These are phyloP conservation scores for Yamadazyma trypodendri DNA, from an alignment of 1,139 yeast species.

Conservation along the genomic window DNA sequence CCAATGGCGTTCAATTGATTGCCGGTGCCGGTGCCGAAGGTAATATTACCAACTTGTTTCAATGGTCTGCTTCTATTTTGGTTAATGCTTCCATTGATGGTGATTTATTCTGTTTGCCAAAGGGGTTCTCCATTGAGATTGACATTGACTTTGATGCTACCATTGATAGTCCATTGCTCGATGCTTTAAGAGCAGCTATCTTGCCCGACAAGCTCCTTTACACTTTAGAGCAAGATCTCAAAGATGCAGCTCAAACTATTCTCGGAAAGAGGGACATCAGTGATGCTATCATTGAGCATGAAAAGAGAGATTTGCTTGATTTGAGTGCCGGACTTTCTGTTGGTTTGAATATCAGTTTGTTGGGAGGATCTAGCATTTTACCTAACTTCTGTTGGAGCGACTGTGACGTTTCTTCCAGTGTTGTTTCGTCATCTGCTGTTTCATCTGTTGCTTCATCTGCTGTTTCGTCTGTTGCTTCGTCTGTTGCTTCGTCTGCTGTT, in stretches of 20 bases:
- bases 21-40: constrained; percentile 19
- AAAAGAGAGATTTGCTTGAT: constrained; percentile 15
- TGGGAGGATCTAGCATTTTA: constrained; percentile 19
- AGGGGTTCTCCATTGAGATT: constrained; percentile 24
- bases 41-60: constrained; percentile 24
- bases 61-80: constrained; percentile 27
- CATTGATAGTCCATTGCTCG: constrained; percentile 18
- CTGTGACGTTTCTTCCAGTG: constrained; percentile 12
- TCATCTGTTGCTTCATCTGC: constrained; percentile 14
- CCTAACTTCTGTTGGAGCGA: constrained; percentile 33
- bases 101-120: constrained; percentile 31
- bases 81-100: constrained; percentile 20
- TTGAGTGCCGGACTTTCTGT: constrained; percentile 7
- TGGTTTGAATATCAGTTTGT: constrained; percentile 9
- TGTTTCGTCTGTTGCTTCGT: constrained; percentile 9
- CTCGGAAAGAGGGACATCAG: constrained; percentile 14
- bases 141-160: constrained; percentile 18
- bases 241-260: constrained; percentile 6
- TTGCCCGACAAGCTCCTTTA: constrained; percentile 13
- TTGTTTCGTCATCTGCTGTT: constrained; percentile 7
- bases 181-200: constrained; percentile 15
- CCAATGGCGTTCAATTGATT: constrained; percentile 15
- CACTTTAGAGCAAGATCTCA: constrained; percentile 12
- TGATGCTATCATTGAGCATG: constrained; percentile 10
- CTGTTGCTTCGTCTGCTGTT: constrained; percentile 13